These are phyloP conservation scores for Crithidia brevicula DNA, from an alignment of 208 protist species.

Conservation along the genomic window DNA sequence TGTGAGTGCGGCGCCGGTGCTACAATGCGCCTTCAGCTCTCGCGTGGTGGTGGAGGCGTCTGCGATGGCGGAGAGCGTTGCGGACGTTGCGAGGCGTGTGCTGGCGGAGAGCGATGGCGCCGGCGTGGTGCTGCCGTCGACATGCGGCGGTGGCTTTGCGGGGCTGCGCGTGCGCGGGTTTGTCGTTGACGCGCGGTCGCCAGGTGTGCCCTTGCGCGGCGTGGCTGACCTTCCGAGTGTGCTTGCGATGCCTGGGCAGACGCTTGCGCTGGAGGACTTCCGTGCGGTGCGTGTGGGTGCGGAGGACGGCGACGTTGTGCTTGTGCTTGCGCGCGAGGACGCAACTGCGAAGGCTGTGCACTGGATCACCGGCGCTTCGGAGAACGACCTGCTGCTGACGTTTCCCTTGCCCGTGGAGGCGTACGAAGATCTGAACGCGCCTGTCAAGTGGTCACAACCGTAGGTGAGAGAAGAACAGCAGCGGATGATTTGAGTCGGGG, in stretches of 20 bases:
- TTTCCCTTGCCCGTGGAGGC: conserved; percentile 41
- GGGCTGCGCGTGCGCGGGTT: conserved; percentile 39
- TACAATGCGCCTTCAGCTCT: conserved; percentile 29
- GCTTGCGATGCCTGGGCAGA: conserved; percentile 51
- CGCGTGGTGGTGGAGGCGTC: neutral
- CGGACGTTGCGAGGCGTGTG: neutral
- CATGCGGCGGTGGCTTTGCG: conserved; percentile 13
- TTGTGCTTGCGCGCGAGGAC: conserved; percentile 40
- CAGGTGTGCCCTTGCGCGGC: neutral
- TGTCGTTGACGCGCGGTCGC: conserved; percentile 40
- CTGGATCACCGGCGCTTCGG: conserved; percentile 48
- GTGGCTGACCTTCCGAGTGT: conserved; percentile 4
- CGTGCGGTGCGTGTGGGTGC: conserved; percentile 30
- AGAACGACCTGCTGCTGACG: conserved; percentile 49
- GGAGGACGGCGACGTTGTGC: conserved; percentile 27
- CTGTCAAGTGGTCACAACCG: conserved; percentile 33
- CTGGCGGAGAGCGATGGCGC: neutral
- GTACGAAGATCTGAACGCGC: conserved; percentile 49
- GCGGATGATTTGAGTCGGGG: no score
- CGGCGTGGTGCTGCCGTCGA: conserved; percentile 25
- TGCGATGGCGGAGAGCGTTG: conserved; percentile 6
- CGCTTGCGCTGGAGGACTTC: conserved; percentile 67
- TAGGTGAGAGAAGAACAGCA: neutral
- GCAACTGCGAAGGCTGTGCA: conserved; percentile 40
- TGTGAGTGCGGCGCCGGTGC: conserved; percentile 33